Evolutionary conservation across 805 yeast genomes (phyloP), one percentile per base, ranked within the genome.

Genomic region (Hanseniaspora hatyaiensis): DNA sequence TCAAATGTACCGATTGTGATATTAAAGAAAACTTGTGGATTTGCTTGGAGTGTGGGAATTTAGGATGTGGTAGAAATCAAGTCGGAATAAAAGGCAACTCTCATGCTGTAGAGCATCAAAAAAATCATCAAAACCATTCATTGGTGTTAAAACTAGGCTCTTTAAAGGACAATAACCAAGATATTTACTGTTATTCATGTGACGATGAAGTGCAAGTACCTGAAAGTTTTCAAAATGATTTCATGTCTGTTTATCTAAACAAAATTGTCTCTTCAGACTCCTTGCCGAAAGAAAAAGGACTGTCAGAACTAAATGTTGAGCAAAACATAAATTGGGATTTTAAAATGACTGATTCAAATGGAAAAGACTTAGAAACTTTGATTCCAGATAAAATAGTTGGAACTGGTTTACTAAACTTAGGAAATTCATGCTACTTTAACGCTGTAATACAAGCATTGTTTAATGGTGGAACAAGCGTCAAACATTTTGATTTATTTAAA

Each of bases 321-420:
- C 96, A 88, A 59, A 92, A 92, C 61, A 59, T 86, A 64, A 81
- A 80, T 54, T 92, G 96, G 96, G 94, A 89, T 53, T 92, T 92
- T 65, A 76, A 78, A 51, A 75, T 88, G 75, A 78, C 78, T 13
- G 78, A 79, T 43, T 74, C 77, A 1, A 68, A 77, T 51, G 96
- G 96, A 31, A 74, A 72, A 38, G 72, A 72, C 40, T 65, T 82
- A 46, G 57, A 61, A 11, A 84, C 85, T 2, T 66, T 89, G 1
- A 12, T 41, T 2, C 47, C 59, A 12, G 43, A 54, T 24, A 50
- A 55, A 16, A 51, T 50, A 3, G 77, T 71, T 59, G 98, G 97
- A 0, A 68, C 77, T 6, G 99, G 98, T 0, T 65, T 92, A 59
- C 77, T 82, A 55, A 92, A 92, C 58, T 65, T 92, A 53, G 98